A percentile compares a stretch with the other conserved stretches of the same genome.
phyloP scores from a whole-genome alignment of 179 eudicot genomes.

The Spinacia oleracea region DNA sequence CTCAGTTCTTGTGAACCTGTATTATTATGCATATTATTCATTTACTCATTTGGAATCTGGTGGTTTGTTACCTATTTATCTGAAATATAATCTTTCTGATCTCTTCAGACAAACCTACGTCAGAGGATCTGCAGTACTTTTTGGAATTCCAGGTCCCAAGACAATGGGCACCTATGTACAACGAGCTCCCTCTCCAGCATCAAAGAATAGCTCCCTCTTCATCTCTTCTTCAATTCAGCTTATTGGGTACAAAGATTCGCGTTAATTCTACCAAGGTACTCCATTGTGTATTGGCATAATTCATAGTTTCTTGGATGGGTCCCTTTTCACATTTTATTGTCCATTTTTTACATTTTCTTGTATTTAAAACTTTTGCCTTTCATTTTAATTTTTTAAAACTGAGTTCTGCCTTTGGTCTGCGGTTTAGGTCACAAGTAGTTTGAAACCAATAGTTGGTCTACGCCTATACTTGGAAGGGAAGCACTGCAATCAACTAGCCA shows the following conservation, averaged over 20 bases:
- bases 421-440: slow-evolving; percentile 60
- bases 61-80: slow-evolving; percentile 4
- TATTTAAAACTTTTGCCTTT: background rate
- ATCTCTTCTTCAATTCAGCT: slow-evolving; percentile 67
- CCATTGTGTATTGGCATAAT: background rate
- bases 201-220: slow-evolving; percentile 59
- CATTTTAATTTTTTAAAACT: background rate
- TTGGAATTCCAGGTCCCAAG: slow-evolving; percentile 96
- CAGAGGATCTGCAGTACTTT: slow-evolving; percentile 80
- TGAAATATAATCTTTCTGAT: background rate
- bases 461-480: slow-evolving; percentile 89
- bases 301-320: background rate
- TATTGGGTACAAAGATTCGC: slow-evolving; percentile 78
- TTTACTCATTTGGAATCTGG: background rate
- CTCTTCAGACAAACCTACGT: slow-evolving; percentile 73
- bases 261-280: slow-evolving; percentile 75
- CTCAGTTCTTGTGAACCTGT: background rate
- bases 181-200: slow-evolving; percentile 93
- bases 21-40: background rate
- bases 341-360: background rate
- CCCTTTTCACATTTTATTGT: background rate
- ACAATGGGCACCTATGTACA: slow-evolving; percentile 96
- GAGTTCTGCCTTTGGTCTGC: background rate
- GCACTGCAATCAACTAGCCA: slow-evolving; percentile 74
- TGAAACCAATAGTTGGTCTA: slow-evolving; percentile 80